phyloP scores from a whole-genome alignment of 345 rosid species.

The Salix arbutifolia region DNA sequence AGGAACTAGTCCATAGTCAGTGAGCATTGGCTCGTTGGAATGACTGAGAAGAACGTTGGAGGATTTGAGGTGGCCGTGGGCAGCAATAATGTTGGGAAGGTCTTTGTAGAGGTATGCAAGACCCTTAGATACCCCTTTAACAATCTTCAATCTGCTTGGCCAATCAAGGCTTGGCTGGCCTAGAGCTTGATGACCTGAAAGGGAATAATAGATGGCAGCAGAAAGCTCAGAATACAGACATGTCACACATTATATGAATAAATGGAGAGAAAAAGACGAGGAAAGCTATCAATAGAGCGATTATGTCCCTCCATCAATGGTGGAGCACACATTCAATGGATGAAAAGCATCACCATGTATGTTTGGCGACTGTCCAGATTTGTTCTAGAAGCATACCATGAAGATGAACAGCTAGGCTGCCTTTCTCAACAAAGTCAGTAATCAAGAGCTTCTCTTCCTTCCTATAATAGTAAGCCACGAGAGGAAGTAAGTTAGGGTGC shows the following conservation, averaged over 20 bases:
- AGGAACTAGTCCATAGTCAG: slow-evolving; percentile 70
- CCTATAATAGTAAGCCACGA: slow-evolving; percentile 77
- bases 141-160: slow-evolving; percentile 61
- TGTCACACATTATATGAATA: neutral
- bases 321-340: neutral
- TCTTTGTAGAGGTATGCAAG: slow-evolving; percentile 58
- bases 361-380: neutral
- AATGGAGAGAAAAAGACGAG: neutral
- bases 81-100: slow-evolving; percentile 61
- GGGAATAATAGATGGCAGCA: neutral
- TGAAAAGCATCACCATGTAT: neutral
- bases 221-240: too few species aligned
- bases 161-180: slow-evolving; percentile 62
- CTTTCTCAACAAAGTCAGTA: slow-evolving; percentile 42
- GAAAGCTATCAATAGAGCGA: neutral
- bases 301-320: neutral
- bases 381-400: slow-evolving; percentile 49
- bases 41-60: slow-evolving; percentile 64
- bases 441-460: slow-evolving; percentile 89
- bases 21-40: slow-evolving; percentile 53
- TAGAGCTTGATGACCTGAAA: slow-evolving; percentile 45
- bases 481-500: slow-evolving; percentile 68
- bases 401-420: slow-evolving; percentile 80
- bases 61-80: slow-evolving; percentile 93
- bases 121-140: slow-evolving; percentile 73